Evolutionary conservation across 495 filamentous ascomycete genomes (phyloP).

Genomic region (Immersiella caudata): DNA sequence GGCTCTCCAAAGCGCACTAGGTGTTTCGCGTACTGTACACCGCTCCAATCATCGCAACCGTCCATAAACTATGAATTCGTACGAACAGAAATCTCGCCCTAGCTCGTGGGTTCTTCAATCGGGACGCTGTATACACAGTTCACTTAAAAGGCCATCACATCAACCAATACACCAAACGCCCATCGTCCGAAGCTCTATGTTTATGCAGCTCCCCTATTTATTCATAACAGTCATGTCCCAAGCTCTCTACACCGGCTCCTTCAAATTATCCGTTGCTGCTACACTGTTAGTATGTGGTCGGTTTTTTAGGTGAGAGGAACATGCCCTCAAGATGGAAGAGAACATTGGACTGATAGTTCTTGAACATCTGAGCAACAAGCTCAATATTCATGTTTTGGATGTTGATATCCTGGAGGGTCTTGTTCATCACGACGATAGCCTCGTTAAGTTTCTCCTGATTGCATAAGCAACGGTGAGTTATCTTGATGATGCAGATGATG

Average conservation of each 20-base stretch:
- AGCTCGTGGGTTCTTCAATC: too few species aligned
- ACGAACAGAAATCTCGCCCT: too few species aligned
- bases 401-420: constrained; percentile 94
- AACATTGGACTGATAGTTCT: constrained; percentile 98
- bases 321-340: constrained; percentile 95
- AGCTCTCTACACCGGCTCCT: constrained; percentile 66
- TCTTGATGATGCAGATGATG: background rate
- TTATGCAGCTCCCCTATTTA: background rate
- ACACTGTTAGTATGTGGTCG: constrained; percentile 4
- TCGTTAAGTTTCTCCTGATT: constrained; percentile 95
- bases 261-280: constrained; percentile 80
- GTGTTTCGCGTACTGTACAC: background rate
- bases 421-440: constrained; percentile 88
- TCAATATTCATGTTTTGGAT: constrained; percentile 98
- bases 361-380: constrained; percentile 98
- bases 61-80: background rate
- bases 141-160: too few species aligned
- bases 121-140: too few species aligned
- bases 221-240: background rate
- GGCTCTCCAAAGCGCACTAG: background rate
- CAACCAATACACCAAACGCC: too few species aligned
- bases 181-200: background rate
- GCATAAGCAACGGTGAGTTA: background rate
- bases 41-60: background rate
- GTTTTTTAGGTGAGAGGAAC: constrained; percentile 9